Conservation (phyloP, 116 monocot genomes). For the Zostera marina region DNA sequence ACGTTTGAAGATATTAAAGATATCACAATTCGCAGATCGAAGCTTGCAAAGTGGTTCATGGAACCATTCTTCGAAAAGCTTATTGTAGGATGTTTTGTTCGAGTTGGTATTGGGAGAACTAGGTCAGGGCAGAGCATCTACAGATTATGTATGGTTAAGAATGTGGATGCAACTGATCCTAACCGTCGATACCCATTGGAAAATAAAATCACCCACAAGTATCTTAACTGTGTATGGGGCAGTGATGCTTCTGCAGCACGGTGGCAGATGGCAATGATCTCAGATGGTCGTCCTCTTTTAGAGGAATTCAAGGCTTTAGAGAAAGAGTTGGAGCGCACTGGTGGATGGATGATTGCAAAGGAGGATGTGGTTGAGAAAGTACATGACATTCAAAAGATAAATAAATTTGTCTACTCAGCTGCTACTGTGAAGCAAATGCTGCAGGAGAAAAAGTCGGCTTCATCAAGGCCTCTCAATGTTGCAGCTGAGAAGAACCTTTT, state of each 20-base stretch:
- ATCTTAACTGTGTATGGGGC: slow-evolving; percentile 71
- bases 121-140: slow-evolving; percentile 42
- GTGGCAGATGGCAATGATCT: slow-evolving; percentile 91
- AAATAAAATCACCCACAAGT: slow-evolving; percentile 56
- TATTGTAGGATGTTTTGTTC: slow-evolving; percentile 70
- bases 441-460: slow-evolving; percentile 78
- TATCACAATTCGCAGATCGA: slow-evolving; percentile 71
- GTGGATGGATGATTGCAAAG: slow-evolving; percentile 36
- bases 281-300: slow-evolving; percentile 45
- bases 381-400: slow-evolving; percentile 45
- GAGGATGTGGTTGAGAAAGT: slow-evolving; percentile 62
- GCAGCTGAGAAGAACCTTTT: slow-evolving; percentile 86
- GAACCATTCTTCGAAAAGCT: slow-evolving; percentile 95
- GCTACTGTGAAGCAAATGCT: slow-evolving; percentile 92
- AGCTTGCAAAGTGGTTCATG: slow-evolving; percentile 91
- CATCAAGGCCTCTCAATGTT: slow-evolving; percentile 62
- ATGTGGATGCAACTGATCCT: slow-evolving; percentile 72
- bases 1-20: slow-evolving; percentile 66
- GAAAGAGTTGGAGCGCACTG: slow-evolving; percentile 32
- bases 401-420: slow-evolving; percentile 77
- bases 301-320: slow-evolving; percentile 63
- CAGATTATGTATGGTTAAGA: slow-evolving; percentile 64
- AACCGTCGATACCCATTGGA: slow-evolving; percentile 64
- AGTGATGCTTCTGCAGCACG: slow-evolving; percentile 54
- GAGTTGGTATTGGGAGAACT: slow-evolving; percentile 64